Conservation (phyloP, 208 protist genomes). For the Leishmania braziliensis region DNA sequence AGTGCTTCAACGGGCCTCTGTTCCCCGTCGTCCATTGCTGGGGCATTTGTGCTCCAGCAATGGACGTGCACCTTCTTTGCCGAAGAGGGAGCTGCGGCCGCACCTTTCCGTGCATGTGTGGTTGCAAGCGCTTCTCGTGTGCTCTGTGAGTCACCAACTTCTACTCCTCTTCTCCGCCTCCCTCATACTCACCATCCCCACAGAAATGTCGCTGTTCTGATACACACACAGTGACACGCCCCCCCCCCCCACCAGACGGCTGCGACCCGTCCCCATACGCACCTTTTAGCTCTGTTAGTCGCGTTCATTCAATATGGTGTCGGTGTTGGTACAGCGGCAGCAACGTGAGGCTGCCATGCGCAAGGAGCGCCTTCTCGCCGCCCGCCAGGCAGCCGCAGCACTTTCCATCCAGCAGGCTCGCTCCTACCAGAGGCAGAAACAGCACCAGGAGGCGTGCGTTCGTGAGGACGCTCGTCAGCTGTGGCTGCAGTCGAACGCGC, state of each 20-base stretch:
- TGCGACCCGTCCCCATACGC: background rate
- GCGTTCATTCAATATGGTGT: conserved; percentile 47
- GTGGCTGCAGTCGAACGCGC: conserved; percentile 43
- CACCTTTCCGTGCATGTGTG: background rate
- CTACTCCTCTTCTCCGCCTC: background rate
- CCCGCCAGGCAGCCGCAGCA: conserved; percentile 43
- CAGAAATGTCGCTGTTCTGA: no score
- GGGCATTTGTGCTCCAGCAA: no score
- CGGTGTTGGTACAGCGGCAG: conserved; percentile 52
- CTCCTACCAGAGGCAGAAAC: conserved; percentile 53
- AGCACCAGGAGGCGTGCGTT: conserved; percentile 33
- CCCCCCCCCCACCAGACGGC: no score
- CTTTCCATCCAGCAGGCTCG: conserved; percentile 51
- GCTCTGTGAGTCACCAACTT: background rate
- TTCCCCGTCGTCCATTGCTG: background rate
- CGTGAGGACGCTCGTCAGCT: conserved; percentile 28
- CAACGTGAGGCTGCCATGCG: conserved; percentile 55
- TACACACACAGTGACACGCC: background rate
- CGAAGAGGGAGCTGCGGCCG: background rate
- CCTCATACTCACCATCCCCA: background rate
- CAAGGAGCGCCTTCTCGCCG: conserved; percentile 48
- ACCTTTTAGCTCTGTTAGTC: background rate
- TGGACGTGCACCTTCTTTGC: background rate
- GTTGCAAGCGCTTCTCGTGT: background rate
- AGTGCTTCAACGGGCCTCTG: background rate